Conservation (phyloP, 2,329 filamentous ascomycete species). For the Septoria linicola region DNA sequence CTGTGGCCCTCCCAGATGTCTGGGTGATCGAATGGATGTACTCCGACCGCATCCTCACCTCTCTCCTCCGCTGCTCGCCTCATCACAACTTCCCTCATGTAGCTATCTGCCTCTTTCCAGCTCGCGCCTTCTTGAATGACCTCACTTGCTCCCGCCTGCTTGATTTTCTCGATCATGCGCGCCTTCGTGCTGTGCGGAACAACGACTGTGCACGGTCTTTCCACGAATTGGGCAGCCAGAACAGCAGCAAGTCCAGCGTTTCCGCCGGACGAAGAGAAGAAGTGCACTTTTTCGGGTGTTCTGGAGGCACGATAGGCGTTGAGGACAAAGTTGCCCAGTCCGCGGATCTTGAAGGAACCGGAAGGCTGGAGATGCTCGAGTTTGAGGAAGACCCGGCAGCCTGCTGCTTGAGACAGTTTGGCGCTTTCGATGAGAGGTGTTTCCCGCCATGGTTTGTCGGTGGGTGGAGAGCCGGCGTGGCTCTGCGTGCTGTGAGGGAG, state of each 20-base stretch:
- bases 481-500: conserved; percentile 1
- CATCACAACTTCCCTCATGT: conserved; percentile 61
- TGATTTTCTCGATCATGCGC: conserved; percentile 70
- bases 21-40: conserved; percentile 68
- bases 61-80: conserved; percentile 32
- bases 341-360: conserved; percentile 79
- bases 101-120: conserved; percentile 68
- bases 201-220: conserved; percentile 70
- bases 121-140: conserved; percentile 68
- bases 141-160: conserved; percentile 62
- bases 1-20: conserved; percentile 66
- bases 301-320: conserved; percentile 38
- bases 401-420: conserved; percentile 65
- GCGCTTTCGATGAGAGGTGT: conserved; percentile 70
- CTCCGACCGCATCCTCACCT: conserved; percentile 59
- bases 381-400: conserved; percentile 81
- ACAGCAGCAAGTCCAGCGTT: conserved; percentile 84
- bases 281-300: conserved; percentile 51
- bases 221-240: conserved; percentile 64
- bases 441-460: conserved; percentile 60
- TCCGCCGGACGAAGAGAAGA: conserved; percentile 66
- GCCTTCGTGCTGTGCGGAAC: conserved; percentile 65
- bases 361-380: conserved; percentile 82
- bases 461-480: neutral
- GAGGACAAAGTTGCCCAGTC: conserved; percentile 70